phyloP scores from a whole-genome alignment of 345 rosid genomes.

The Moricandia arvensis region DNA sequence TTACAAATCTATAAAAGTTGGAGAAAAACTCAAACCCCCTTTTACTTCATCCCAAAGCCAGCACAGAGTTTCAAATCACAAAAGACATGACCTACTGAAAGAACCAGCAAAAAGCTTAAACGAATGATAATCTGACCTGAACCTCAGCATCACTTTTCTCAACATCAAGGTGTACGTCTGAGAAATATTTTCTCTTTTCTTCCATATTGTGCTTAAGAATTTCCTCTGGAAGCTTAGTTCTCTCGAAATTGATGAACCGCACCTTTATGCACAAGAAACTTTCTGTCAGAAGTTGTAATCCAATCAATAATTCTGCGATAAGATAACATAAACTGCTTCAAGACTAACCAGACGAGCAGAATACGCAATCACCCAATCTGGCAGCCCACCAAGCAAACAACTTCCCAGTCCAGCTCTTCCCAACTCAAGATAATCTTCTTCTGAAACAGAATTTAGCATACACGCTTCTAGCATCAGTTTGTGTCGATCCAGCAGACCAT shows the following conservation, averaged over 20 bases:
- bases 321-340: slow-evolving; percentile 8
- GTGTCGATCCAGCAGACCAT: slow-evolving; percentile 85
- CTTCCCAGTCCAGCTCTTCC: slow-evolving; percentile 97
- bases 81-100: neutral
- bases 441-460: slow-evolving; percentile 71
- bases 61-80: neutral
- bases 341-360: slow-evolving; percentile 89
- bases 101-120: neutral
- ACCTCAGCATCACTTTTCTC: slow-evolving; percentile 99
- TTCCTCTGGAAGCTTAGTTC: slow-evolving; percentile 94
- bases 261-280: slow-evolving; percentile 55
- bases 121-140: slow-evolving; percentile 59
- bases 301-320: slow-evolving; percentile 5
- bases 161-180: slow-evolving; percentile 71
- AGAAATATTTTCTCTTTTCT: slow-evolving; percentile 83
- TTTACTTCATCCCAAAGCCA: slow-evolving; percentile 16
- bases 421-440: slow-evolving; percentile 95
- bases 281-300: slow-evolving; percentile 20
- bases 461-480: slow-evolving; percentile 91
- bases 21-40: neutral
- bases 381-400: slow-evolving; percentile 97
- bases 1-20: slow-evolving; percentile 4
- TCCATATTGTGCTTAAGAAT: slow-evolving; percentile 87
- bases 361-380: slow-evolving; percentile 93
- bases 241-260: slow-evolving; percentile 91